Percentiles rank a stretch among this genome's conserved stretches.
phyloP scores from a whole-genome alignment of 305 asterid species.

The Ilex paraguariensis region DNA sequence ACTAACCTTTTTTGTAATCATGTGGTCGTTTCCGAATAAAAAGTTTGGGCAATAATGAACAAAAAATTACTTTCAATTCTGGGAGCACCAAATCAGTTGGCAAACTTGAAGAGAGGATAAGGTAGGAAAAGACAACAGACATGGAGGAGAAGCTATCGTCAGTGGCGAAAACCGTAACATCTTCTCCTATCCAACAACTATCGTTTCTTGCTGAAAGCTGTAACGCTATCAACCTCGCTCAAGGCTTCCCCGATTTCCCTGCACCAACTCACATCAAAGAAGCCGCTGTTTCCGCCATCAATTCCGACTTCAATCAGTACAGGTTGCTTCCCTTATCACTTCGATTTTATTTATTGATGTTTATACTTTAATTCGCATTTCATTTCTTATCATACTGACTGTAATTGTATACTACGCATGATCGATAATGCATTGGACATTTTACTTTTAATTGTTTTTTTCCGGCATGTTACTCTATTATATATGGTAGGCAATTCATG shows the following conservation, averaged over 20 bases:
- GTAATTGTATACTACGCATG: no score
- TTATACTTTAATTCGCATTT: neutral
- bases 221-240: conserved; percentile 82
- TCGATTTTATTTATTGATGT: neutral
- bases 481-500: no score
- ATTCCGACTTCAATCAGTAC: conserved; percentile 86
- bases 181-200: conserved; percentile 71
- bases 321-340: conserved; percentile 28
- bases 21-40: no score
- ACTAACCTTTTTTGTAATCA: no score
- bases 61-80: no score
- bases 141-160: conserved; percentile 58
- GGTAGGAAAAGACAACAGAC: neutral
- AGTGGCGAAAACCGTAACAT: conserved; percentile 51
- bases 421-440: no score
- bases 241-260: conserved; percentile 85
- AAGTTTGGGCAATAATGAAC: no score
- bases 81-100: no score
- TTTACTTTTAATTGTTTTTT: no score
- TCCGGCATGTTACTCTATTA: no score
- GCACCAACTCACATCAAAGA: conserved; percentile 56
- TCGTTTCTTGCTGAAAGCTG: conserved; percentile 67
- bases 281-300: conserved; percentile 77
- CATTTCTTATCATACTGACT: no score
- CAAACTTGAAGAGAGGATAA: no score